A percentile compares a stretch with the other conserved stretches of the same genome.
phyloP scores from a whole-genome alignment of 1,139 yeast genomes.

The Meyerozyma smithsonii region DNA sequence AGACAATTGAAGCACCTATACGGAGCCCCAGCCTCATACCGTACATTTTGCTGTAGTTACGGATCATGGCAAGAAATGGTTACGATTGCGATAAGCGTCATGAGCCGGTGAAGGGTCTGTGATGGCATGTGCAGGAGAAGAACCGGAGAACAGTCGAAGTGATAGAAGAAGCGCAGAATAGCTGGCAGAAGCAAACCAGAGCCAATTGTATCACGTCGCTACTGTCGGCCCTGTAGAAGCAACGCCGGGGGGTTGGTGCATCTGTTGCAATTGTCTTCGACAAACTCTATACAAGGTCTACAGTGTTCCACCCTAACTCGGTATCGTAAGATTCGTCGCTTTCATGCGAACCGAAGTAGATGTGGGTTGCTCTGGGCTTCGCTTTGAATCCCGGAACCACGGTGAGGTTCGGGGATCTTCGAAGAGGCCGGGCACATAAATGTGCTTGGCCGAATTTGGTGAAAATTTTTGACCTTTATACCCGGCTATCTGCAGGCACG shows the following conservation, averaged over 20 bases:
- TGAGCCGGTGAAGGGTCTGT: neutral
- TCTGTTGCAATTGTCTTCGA: no score
- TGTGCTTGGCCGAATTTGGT: neutral
- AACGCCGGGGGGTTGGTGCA: no score
- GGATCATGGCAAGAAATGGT: neutral
- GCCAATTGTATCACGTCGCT: no score
- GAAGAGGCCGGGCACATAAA: conserved; percentile 47
- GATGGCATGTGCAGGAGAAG: neutral
- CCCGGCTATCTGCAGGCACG: conserved; percentile 32
- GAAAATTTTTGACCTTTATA: conserved; percentile 11
- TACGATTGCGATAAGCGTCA: neutral
- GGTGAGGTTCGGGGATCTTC: conserved; percentile 57
- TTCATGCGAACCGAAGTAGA: conserved; percentile 23
- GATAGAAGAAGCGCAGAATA: neutral
- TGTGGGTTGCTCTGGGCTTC: conserved; percentile 50
- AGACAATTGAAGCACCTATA: neutral
- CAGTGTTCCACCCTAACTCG: conserved; percentile 27
- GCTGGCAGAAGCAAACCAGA: no score
- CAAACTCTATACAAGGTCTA: neutral
- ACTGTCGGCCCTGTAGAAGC: no score
- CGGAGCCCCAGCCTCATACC: neutral
- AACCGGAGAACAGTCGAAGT: neutral
- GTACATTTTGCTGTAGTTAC: neutral
- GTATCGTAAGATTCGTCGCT: conserved; percentile 5
- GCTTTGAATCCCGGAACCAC: conserved; percentile 67